phyloP scores from a whole-genome alignment of 2,329 filamentous ascomycete species.

The Pleurostoma richardsiae region DNA sequence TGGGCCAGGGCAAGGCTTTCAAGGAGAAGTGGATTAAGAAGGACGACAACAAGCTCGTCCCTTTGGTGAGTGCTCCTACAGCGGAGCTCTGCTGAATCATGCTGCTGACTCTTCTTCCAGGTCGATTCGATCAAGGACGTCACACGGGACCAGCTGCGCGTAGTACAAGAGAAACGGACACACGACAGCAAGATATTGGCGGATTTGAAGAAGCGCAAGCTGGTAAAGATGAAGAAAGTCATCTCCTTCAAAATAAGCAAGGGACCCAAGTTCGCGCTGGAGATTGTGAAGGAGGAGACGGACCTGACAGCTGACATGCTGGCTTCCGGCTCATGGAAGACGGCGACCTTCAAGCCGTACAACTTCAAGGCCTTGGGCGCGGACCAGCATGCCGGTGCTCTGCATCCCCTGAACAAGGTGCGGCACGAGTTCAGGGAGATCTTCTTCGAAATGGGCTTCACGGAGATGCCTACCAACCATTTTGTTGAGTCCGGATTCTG shows the following conservation, averaged over 20 bases:
- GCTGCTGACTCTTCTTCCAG: slow-evolving; percentile 21
- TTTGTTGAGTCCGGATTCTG: slow-evolving; percentile 98
- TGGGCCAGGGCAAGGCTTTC: slow-evolving; percentile 95
- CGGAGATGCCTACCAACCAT: slow-evolving; percentile 93
- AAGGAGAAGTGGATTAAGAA: slow-evolving; percentile 71
- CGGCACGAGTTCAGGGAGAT: slow-evolving; percentile 93
- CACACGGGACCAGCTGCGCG: slow-evolving; percentile 69
- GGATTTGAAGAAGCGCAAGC: slow-evolving; percentile 88
- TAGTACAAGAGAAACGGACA: slow-evolving; percentile 65
- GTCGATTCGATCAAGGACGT: slow-evolving; percentile 74
- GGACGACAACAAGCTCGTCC: slow-evolving; percentile 49
- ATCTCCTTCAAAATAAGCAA: slow-evolving; percentile 81
- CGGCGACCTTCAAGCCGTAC: slow-evolving; percentile 77
- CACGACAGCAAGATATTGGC: slow-evolving; percentile 71
- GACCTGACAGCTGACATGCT: slow-evolving; percentile 95
- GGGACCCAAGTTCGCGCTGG: slow-evolving; percentile 80
- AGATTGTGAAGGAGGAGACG: slow-evolving; percentile 89
- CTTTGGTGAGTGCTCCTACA: slow-evolving; percentile 19
- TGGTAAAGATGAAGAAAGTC: slow-evolving; percentile 77
- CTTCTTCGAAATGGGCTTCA: slow-evolving; percentile 98
- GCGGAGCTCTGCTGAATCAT: not conserved
- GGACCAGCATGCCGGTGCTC: slow-evolving; percentile 55
- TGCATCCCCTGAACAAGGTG: slow-evolving; percentile 83
- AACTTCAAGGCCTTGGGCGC: slow-evolving; percentile 50
- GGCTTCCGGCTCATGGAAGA: slow-evolving; percentile 83